Conservation (phyloP, 768 basidiomycete genomes). For the Fomitopsis serialis region DNA sequence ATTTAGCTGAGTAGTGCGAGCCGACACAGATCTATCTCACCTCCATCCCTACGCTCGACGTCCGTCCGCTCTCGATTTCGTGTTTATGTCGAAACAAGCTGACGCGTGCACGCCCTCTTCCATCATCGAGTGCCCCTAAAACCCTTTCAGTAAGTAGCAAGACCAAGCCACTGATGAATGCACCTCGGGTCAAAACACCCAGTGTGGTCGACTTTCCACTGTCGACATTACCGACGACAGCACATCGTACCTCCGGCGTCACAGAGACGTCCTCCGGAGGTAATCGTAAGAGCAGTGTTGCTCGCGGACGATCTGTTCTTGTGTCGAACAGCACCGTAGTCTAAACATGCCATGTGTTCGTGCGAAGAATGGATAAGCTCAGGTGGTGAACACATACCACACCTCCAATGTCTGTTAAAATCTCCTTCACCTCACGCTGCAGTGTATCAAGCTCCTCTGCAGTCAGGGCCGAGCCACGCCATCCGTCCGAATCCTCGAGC, state of each 20-base stretch:
- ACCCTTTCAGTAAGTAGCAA: background rate
- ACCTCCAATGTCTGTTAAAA: slow-evolving; percentile 75
- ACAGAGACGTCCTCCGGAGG: slow-evolving; percentile 71
- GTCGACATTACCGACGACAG: slow-evolving; percentile 93
- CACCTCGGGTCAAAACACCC: slow-evolving; percentile 91
- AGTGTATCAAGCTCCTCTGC: slow-evolving; percentile 48
- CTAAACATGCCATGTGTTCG: slow-evolving; percentile 26
- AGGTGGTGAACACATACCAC: slow-evolving; percentile 40
- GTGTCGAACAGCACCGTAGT: slow-evolving; percentile 50
- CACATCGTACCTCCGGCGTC: slow-evolving; percentile 91
- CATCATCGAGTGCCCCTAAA: slow-evolving; percentile 73
- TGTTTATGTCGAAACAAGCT: slow-evolving; percentile 95
- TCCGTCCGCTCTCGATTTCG: slow-evolving; percentile 93
- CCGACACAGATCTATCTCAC: slow-evolving; percentile 34
- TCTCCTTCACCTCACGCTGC: slow-evolving; percentile 35
- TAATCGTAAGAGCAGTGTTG: slow-evolving; percentile 60
- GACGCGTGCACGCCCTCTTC: slow-evolving; percentile 77
- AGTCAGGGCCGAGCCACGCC: slow-evolving; percentile 49
- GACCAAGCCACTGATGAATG: slow-evolving; percentile 14
- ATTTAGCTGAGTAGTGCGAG: background rate
- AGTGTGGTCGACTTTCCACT: slow-evolving; percentile 93
- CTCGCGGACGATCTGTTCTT: slow-evolving; percentile 44
- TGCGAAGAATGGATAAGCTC: no score
- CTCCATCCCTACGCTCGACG: slow-evolving; percentile 96
- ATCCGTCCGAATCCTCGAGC: slow-evolving; percentile 44